Evolutionary conservation across 2,329 filamentous ascomycete genomes (phyloP), one percentile per base, ranked within the genome.

Genomic region (Sarocladium brachiariae): DNA sequence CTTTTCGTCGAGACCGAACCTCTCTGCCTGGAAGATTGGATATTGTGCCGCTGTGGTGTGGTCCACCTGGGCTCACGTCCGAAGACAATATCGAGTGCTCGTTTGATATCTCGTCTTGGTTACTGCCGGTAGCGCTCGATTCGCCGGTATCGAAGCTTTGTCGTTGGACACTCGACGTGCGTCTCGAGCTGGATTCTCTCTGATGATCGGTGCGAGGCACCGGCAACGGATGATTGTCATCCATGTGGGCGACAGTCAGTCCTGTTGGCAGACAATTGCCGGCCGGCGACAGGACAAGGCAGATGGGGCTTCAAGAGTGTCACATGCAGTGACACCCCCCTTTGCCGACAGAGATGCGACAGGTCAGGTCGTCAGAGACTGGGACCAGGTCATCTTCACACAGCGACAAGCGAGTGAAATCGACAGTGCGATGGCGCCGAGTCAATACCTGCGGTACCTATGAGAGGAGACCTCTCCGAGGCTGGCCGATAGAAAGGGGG

Each of bases 101-200:
- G 19, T 31, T 47, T 18, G 51, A 21, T 8, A 56, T 30, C 14
- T 56, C 57, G 27, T 59, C 56, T 33, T 51, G 54, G 19, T 60
- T 51, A 52, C 65, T 68, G 3, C 59, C 64, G n/a, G 62, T 56
- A 13, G 59, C 61, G 54, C 70, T 77, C 50, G 74, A 69, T 57
- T 74, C 72, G 54, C 70, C 71, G 8, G 66, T 67, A 39, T 75
- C 72, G 57, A 71, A 66, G 57, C 68, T 70, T n/a, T 21, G 19
- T 30, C 30, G 48, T 14, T 31, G 30, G 2, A 39, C 46, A 25
- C 41, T 49, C 31, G 30, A 50, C 39, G 33, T 45, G 18, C 50
- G 18, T 49, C 39, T 35, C 49, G 41, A 41, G 45, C 43, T 41
- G 21, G 35, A 11, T 24, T 49, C 46, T 19, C 13, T 21, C 16